Evolutionary conservation across 495 filamentous ascomycete species (phyloP).

Genomic region (Penicillium steckii): DNA sequence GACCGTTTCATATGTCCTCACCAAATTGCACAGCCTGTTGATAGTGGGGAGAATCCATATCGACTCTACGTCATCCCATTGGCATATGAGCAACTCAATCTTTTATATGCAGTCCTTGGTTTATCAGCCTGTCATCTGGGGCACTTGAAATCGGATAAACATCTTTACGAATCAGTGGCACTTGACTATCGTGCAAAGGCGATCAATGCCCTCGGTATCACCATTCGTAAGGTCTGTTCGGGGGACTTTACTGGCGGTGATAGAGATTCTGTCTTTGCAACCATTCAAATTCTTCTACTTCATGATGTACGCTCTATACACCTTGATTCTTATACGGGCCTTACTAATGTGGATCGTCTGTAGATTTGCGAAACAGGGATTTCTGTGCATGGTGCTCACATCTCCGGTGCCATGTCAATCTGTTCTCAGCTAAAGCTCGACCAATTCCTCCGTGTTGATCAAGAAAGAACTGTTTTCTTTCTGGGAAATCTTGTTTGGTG

Average conservation of each 20-base stretch:
- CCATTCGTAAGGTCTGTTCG: slow-evolving; percentile 28
- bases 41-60: slow-evolving; percentile 32
- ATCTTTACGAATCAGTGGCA: slow-evolving; percentile 28
- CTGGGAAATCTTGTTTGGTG: slow-evolving; percentile 39
- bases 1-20: slow-evolving; percentile 37
- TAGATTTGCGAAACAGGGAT: slow-evolving; percentile 39
- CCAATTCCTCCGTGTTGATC: slow-evolving; percentile 22
- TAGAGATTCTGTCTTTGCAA: slow-evolving; percentile 35
- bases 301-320: slow-evolving; percentile 33
- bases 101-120: slow-evolving; percentile 35
- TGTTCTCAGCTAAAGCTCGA: slow-evolving; percentile 31
- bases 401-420: slow-evolving; percentile 40
- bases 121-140: slow-evolving; percentile 38
- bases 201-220: slow-evolving; percentile 29
- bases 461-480: slow-evolving; percentile 37
- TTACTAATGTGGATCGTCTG: neutral
- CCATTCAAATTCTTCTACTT: slow-evolving; percentile 38
- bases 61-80: slow-evolving; percentile 35
- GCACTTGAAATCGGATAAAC: slow-evolving; percentile 19
- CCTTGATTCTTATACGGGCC: neutral
- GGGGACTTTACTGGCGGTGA: slow-evolving; percentile 27
- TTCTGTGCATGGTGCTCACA: slow-evolving; percentile 38
- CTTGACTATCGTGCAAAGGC: slow-evolving; percentile 39
- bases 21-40: slow-evolving; percentile 32
- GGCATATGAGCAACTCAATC: slow-evolving; percentile 33